A percentile compares a stretch with the other conserved stretches of the same genome.
Conservation (phyloP, 805 yeast genomes). For the Saturnispora galanensis region DNA sequence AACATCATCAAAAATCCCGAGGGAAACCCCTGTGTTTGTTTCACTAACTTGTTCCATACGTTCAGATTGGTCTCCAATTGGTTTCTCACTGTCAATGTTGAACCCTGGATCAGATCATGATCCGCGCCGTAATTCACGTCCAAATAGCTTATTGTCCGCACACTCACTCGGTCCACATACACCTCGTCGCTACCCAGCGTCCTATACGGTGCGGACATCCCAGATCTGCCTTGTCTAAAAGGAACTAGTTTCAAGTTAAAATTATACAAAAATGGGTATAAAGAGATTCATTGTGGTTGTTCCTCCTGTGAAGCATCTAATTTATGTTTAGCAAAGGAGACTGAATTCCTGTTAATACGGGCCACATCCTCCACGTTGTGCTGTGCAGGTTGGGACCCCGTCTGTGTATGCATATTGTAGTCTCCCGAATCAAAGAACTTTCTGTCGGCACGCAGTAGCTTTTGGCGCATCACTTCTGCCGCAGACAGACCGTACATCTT, state of each 20-base stretch:
- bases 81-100: not conserved
- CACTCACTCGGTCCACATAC: slow-evolving; percentile 2
- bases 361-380: slow-evolving; percentile 8
- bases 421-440: slow-evolving; percentile 8
- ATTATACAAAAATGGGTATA: not conserved
- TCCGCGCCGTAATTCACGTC: not conserved
- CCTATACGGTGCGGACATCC: not conserved
- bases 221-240: not conserved
- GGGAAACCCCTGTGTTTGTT: slow-evolving; percentile 5
- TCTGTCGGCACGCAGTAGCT: slow-evolving; percentile 7
- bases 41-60: not conserved
- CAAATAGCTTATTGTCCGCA: not conserved
- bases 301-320: not conserved
- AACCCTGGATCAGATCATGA: not conserved
- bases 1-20: slow-evolving; percentile 1
- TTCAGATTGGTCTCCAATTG: not conserved
- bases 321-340: slow-evolving; percentile 8
- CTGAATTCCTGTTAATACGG: slow-evolving; percentile 7
- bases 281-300: not conserved
- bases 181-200: slow-evolving; percentile 3
- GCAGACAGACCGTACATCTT: slow-evolving; percentile 8
- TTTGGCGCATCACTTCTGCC: slow-evolving; percentile 8
- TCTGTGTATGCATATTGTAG: slow-evolving; percentile 8
- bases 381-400: slow-evolving; percentile 8
- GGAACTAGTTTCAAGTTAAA: not conserved